Percentiles rank a stretch among this genome's conserved stretches.
Evolutionary conservation across 441 rosid genomes (phyloP).

Genomic region (Brassica hybrid): DNA sequence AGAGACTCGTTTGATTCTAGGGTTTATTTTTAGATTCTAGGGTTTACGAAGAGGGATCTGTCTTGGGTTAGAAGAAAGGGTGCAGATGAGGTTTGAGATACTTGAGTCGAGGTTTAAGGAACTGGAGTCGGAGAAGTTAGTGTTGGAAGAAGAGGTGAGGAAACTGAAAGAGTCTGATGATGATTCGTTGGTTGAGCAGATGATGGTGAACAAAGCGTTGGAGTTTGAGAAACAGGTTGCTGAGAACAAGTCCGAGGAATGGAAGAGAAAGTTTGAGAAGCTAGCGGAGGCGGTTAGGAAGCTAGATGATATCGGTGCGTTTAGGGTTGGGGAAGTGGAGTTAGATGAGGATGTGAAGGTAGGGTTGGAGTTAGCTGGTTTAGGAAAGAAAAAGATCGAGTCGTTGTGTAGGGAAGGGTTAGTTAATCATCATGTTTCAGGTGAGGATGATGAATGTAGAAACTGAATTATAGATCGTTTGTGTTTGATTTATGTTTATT

Average conservation of each 20-base stretch:
- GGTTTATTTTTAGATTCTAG: conserved; percentile 9
- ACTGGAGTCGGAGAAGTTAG: no score
- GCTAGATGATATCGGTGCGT: conserved; percentile 32
- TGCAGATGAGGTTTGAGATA: no score
- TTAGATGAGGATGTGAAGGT: conserved; percentile 34
- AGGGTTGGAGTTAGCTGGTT: conserved; percentile 29
- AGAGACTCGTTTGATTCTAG: conserved; percentile 9
- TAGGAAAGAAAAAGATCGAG: conserved; percentile 19
- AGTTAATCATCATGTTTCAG: conserved; percentile 33
- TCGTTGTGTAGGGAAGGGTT: conserved; percentile 18
- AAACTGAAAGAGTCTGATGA: conserved; percentile 45
- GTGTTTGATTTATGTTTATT: neutral
- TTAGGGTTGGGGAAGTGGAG: conserved; percentile 24
- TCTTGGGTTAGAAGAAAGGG: conserved; percentile 1
- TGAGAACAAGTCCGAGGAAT: conserved; percentile 49
- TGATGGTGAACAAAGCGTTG: conserved; percentile 51
- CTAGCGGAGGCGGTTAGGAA: conserved; percentile 44
- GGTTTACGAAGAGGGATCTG: conserved; percentile 24
- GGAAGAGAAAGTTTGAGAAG: conserved; percentile 58
- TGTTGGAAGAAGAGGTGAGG: neutral
- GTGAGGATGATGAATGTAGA: conserved; percentile 21
- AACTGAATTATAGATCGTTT: neutral
- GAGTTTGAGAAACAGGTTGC: conserved; percentile 56
- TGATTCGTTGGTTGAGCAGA: conserved; percentile 46
- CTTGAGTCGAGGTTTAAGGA: no score